These are phyloP conservation scores for Colletotrichum horii DNA, from an alignment of 2,329 filamentous ascomycete genomes.

Conservation along the genomic window DNA sequence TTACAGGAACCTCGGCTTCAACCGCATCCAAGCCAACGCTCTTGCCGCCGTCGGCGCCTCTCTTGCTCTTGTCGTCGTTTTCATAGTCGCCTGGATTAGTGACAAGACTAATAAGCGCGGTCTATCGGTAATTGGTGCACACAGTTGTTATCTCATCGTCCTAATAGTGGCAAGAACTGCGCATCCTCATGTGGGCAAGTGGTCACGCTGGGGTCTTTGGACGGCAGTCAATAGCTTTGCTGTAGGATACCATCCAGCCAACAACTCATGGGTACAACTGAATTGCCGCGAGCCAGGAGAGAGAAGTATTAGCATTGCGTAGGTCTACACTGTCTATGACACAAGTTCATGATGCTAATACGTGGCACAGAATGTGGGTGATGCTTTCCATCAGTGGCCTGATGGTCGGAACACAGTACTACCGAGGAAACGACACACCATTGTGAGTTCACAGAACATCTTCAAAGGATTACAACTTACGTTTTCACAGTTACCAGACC, in stretches of 20 bases:
- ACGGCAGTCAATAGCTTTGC: conserved; percentile 55
- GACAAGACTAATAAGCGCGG: conserved; percentile 51
- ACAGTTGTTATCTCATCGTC: conserved; percentile 47
- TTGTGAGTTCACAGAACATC: conserved; percentile 32
- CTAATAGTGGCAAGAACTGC: conserved; percentile 44
- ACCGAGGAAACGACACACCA: conserved; percentile 44
- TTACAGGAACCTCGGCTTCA: conserved; percentile 46
- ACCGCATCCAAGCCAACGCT: conserved; percentile 51
- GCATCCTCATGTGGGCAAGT: conserved; percentile 49
- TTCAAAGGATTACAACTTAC: background rate
- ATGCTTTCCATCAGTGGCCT: conserved; percentile 55
- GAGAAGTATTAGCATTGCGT: conserved; percentile 54
- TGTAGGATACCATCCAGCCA: conserved; percentile 57
- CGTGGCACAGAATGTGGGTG: conserved; percentile 42
- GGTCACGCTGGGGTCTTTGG: conserved; percentile 56
- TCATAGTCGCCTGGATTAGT: conserved; percentile 53
- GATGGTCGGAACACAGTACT: conserved; percentile 58
- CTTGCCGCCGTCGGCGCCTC: conserved; percentile 47
- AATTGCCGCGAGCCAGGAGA: conserved; percentile 53
- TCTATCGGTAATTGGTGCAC: conserved; percentile 46
- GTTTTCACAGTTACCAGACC: conserved; percentile 38
- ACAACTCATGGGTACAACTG: conserved; percentile 58
- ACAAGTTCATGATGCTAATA: background rate
- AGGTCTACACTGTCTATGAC: conserved; percentile 16
- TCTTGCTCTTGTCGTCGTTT: conserved; percentile 50